These are phyloP conservation scores for Lactarius hengduanensis DNA, from an alignment of 768 basidiomycete genomes.

Conservation along the genomic window DNA sequence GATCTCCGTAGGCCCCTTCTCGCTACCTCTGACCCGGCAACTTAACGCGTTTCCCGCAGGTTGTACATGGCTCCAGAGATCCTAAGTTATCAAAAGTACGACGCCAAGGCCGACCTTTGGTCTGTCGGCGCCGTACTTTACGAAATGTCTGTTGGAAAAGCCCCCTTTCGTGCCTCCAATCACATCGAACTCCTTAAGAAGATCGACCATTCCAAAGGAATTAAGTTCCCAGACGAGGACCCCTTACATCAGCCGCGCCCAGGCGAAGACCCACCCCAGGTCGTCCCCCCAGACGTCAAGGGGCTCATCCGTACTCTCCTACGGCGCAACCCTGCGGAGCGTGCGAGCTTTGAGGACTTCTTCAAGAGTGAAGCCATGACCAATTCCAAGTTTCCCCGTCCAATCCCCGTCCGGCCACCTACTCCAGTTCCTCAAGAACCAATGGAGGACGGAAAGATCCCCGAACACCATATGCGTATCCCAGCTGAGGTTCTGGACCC, in stretches of 20 bases:
- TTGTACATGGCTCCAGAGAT: slow-evolving; percentile 99
- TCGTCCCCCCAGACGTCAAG: slow-evolving; percentile 83
- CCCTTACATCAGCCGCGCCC: slow-evolving; percentile 46
- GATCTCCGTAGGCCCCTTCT: slow-evolving; percentile 74
- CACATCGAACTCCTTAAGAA: slow-evolving; percentile 93
- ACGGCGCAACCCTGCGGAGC: slow-evolving; percentile 78
- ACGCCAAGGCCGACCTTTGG: slow-evolving; percentile 98
- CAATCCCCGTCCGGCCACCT: slow-evolving; percentile 37
- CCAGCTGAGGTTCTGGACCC: slow-evolving; percentile 81
- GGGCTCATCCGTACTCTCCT: slow-evolving; percentile 80
- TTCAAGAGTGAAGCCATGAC: slow-evolving; percentile 78
- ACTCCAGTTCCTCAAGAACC: slow-evolving; percentile 32
- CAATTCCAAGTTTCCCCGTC: slow-evolving; percentile 73
- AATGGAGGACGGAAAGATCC: slow-evolving; percentile 43
- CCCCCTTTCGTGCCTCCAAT: slow-evolving; percentile 94
- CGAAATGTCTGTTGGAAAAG: slow-evolving; percentile 91
- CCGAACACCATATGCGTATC: slow-evolving; percentile 71
- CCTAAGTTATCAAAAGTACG: slow-evolving; percentile 93
- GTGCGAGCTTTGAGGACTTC: slow-evolving; percentile 90
- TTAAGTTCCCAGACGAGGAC: slow-evolving; percentile 94
- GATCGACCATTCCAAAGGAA: slow-evolving; percentile 88
- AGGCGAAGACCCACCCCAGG: slow-evolving; percentile 47
- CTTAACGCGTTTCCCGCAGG: slow-evolving; percentile 39
- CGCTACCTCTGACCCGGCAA: too few relatives aligned
- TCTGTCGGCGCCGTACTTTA: slow-evolving; percentile 95